phyloP scores from a whole-genome alignment of 129 eudicot species.

The sunflower (Helianthus annuus) region HanXRQr2.0-SUNRISE NC_035444.2:52356513-52357012 shows the following conservation, averaged over 20 bases:
- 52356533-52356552: not conserved
- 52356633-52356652: conserved; percentile 56
- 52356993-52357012: not conserved
- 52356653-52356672: conserved; percentile 63
- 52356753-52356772: conserved; percentile 68
- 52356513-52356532: not conserved
- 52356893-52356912: conserved; percentile 52
- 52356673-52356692: conserved; percentile 54
- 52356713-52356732: conserved; percentile 38
- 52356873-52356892: conserved; percentile 68
- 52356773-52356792: not conserved
- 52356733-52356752: conserved; percentile 68
- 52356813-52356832: not conserved
- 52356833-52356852: conserved; percentile 45
- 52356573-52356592: not conserved
- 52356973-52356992: not conserved
- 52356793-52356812: conserved; percentile 7
- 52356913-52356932: conserved; percentile 62
- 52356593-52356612: not conserved
- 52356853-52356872: conserved; percentile 71
- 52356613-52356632: not conserved
- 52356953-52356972: conserved; percentile 5
- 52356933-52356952: conserved; percentile 69
- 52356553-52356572: not conserved
- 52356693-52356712: conserved; percentile 31